Conservation (phyloP, 1,284 basidiomycete genomes). For the Cryptococcus sp. region DNA sequence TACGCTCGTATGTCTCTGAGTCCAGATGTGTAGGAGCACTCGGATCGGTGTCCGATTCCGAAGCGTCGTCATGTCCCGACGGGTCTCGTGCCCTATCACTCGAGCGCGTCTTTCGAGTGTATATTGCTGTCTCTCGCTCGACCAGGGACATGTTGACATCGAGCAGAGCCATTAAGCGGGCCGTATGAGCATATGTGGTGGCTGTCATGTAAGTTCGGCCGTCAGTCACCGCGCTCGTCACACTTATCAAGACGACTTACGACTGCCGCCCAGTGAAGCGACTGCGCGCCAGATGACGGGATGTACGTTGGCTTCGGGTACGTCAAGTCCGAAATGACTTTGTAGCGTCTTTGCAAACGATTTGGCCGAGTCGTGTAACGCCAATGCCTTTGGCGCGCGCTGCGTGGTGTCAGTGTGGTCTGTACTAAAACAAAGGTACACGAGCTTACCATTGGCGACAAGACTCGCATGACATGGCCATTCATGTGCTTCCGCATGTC, state of each 20-base stretch:
- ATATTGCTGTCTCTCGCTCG: conserved; percentile 34
- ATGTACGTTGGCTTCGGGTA: conserved; percentile 75
- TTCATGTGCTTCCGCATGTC: conserved; percentile 70
- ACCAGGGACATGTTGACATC: conserved; percentile 45
- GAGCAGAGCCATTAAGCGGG: conserved; percentile 32
- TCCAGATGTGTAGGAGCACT: neutral
- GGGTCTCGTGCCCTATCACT: conserved; percentile 52
- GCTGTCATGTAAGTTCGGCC: conserved; percentile 56
- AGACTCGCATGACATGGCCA: conserved; percentile 63
- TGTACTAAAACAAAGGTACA: neutral
- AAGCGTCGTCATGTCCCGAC: conserved; percentile 54
- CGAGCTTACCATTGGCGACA: conserved; percentile 67
- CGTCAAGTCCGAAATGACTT: conserved; percentile 61
- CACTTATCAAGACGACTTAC: conserved; percentile 64
- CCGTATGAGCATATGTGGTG: conserved; percentile 59
- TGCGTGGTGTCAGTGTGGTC: conserved; percentile 8
- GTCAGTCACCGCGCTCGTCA: conserved; percentile 61
- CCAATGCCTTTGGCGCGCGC: conserved; percentile 24
- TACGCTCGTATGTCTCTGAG: conserved; percentile 20
- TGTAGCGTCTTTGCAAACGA: conserved; percentile 27
- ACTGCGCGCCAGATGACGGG: conserved; percentile 80
- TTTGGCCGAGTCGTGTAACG: conserved; percentile 21
- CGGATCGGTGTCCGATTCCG: conserved; percentile 24
- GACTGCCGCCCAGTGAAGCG: conserved; percentile 68
- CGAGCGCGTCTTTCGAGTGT: conserved; percentile 36